Percentiles rank a stretch among this genome's conserved stretches.
Conservation (phyloP, 1,284 basidiomycete species). For the Cryptococcus sp. region DNA sequence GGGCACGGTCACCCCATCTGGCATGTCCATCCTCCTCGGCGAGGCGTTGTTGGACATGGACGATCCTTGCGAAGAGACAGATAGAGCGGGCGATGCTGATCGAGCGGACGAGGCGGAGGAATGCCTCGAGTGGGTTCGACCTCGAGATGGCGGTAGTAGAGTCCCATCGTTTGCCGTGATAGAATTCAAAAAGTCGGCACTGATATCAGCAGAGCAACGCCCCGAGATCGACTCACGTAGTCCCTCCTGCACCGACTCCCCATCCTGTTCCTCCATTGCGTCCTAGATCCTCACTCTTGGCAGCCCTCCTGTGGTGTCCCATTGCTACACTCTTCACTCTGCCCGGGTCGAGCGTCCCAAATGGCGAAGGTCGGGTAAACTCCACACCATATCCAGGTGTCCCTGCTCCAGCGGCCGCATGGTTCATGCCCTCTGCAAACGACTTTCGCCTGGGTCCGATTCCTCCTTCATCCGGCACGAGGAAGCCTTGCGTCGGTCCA, state of each 20-base stretch:
- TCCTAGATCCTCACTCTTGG: conserved; percentile 42
- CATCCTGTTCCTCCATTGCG: conserved; percentile 26
- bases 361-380: conserved; percentile 19
- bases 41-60: conserved; percentile 32
- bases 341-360: conserved; percentile 16
- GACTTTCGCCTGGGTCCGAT: conserved; percentile 22
- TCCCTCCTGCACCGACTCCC: conserved; percentile 39
- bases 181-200: conserved; percentile 41
- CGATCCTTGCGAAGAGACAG: conserved; percentile 40
- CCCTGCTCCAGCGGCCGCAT: conserved; percentile 39
- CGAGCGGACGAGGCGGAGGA: conserved; percentile 39
- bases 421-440: conserved; percentile 28
- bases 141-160: conserved; percentile 35
- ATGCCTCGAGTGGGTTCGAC: conserved; percentile 35
- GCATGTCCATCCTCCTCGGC: conserved; percentile 33
- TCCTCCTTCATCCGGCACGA: conserved; percentile 6
- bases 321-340: conserved; percentile 21
- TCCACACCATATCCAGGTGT: conserved; percentile 44
- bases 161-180: conserved; percentile 43
- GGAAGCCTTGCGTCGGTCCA: conserved; percentile 13
- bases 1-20: conserved; percentile 24
- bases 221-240: conserved; percentile 32
- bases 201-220: conserved; percentile 3
- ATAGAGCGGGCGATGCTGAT: conserved; percentile 39
- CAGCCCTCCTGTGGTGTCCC: conserved; percentile 32